phyloP scores from a whole-genome alignment of 495 filamentous ascomycete species.

The Penicillium bovifimosum region DNA sequence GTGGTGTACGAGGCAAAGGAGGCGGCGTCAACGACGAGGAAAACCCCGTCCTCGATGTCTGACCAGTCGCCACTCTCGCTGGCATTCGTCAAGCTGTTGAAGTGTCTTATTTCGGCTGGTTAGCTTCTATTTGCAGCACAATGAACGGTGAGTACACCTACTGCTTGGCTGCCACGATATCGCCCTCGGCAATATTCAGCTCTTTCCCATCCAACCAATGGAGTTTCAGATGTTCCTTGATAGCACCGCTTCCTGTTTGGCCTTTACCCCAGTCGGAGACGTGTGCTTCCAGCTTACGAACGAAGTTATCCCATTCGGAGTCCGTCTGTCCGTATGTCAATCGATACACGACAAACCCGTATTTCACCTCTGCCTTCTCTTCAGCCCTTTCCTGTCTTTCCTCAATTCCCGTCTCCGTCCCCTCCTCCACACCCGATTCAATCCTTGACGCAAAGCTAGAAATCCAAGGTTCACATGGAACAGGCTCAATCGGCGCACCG shows the following conservation, averaged over 20 bases:
- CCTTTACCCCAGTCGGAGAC: slow-evolving; percentile 30
- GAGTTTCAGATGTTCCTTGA: slow-evolving; percentile 24
- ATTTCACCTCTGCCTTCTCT: neutral
- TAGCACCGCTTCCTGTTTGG: slow-evolving; percentile 14
- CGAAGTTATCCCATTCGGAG: slow-evolving; percentile 22
- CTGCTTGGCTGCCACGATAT: slow-evolving; percentile 27
- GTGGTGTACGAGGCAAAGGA: slow-evolving; percentile 22
- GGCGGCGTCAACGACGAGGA: slow-evolving; percentile 21
- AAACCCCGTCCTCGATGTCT: slow-evolving; percentile 4
- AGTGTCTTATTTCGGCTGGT: slow-evolving; percentile 11
- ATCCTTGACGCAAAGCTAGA: neutral
- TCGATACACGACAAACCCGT: slow-evolving; percentile 31
- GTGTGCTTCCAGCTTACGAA: slow-evolving; percentile 21
- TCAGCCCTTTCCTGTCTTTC: neutral
- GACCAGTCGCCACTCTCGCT: neutral
- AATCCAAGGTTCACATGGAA: slow-evolving; percentile 19
- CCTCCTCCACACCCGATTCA: neutral
- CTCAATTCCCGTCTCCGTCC: neutral
- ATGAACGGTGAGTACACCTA: slow-evolving; percentile 4
- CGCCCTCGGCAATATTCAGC: slow-evolving; percentile 20
- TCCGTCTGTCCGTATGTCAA: slow-evolving; percentile 24
- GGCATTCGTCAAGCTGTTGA: neutral
- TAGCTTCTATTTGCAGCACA: neutral
- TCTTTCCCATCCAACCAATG: slow-evolving; percentile 32
- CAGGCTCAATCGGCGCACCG: slow-evolving; percentile 12